phyloP scores from a whole-genome alignment of 305 asterid species.

The Rubia tinctorum region DNA sequence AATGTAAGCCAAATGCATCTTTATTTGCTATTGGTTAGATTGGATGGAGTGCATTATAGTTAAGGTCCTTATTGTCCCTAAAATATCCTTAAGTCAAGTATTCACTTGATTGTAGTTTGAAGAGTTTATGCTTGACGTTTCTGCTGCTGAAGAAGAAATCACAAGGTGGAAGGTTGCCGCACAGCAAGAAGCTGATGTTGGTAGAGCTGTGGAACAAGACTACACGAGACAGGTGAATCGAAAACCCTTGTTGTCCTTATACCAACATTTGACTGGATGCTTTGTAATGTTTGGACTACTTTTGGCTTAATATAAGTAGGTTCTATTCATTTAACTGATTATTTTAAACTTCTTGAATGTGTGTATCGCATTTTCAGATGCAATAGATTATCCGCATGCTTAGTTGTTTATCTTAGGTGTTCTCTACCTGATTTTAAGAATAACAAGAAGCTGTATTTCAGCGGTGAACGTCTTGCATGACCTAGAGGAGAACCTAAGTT shows the following conservation, averaged over 20 bases:
- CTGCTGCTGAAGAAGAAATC: conserved; percentile 95
- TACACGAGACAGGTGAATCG: conserved; percentile 59
- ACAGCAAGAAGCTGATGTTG: conserved; percentile 96
- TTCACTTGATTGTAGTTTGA: conserved; percentile 54
- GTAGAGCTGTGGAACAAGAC: conserved; percentile 86
- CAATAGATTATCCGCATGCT: too few relatives aligned
- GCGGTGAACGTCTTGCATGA: too few relatives aligned
- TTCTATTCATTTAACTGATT: too few relatives aligned
- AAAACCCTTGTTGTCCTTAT: conserved; percentile 10
- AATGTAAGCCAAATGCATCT: conserved; percentile 42
- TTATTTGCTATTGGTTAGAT: not conserved
- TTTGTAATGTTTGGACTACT: not conserved
- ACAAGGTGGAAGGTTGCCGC: conserved; percentile 94
- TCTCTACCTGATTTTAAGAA: too few relatives aligned
- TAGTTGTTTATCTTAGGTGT: too few relatives aligned
- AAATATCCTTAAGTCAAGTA: conserved; percentile 13
- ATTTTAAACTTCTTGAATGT: too few relatives aligned
- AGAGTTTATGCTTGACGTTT: conserved; percentile 91
- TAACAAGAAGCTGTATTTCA: too few relatives aligned
- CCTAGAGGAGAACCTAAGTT: not conserved
- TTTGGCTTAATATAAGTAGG: too few relatives aligned
- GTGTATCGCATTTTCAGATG: too few relatives aligned
- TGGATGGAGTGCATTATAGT: not conserved
- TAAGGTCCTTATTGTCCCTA: not conserved
- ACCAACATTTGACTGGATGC: conserved; percentile 12